These are phyloP conservation scores for Aureobasidium sp. DNA, from an alignment of 2,329 filamentous ascomycete genomes.

Conservation along the genomic window DNA sequence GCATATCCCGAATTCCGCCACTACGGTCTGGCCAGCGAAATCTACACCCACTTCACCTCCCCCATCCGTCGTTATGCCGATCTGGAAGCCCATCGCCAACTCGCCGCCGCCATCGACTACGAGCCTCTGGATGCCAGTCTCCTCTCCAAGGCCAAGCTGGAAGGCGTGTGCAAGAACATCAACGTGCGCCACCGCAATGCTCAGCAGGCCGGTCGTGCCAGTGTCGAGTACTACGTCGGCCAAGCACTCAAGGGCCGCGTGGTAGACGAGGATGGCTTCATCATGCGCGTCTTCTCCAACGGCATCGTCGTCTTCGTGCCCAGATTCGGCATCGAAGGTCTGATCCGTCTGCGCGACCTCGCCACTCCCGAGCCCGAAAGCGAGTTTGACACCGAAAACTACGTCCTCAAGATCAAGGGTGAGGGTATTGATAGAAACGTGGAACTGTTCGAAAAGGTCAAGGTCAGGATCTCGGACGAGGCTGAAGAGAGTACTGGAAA, in stretches of 20 bases:
- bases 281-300: constrained; percentile 96
- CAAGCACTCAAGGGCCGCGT: constrained; percentile 77
- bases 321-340: constrained; percentile 85
- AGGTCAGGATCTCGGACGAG: constrained; percentile 80
- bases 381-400: constrained; percentile 77
- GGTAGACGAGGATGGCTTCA: constrained; percentile 80
- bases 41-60: constrained; percentile 98
- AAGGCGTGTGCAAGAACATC: constrained; percentile 96
- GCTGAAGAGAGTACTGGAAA: constrained; percentile 95
- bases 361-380: constrained; percentile 67
- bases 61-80: constrained; percentile 98
- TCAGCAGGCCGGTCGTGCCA: constrained; percentile 86
- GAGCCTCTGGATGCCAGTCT: constrained; percentile 74
- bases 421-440: constrained; percentile 42
- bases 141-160: constrained; percentile 73
- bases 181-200: constrained; percentile 96
- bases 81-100: constrained; percentile 83
- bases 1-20: constrained; percentile 91
- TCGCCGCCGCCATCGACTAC: constrained; percentile 91
- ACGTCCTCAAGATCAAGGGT: constrained; percentile 56
- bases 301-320: constrained; percentile 96
- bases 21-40: constrained; percentile 90
- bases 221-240: constrained; percentile 95
- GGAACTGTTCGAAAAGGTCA: constrained; percentile 87
- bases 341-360: constrained; percentile 80